Base-by-base conservation (phyloP, 257 asterid species). In the Primulina tabacum region DNA sequence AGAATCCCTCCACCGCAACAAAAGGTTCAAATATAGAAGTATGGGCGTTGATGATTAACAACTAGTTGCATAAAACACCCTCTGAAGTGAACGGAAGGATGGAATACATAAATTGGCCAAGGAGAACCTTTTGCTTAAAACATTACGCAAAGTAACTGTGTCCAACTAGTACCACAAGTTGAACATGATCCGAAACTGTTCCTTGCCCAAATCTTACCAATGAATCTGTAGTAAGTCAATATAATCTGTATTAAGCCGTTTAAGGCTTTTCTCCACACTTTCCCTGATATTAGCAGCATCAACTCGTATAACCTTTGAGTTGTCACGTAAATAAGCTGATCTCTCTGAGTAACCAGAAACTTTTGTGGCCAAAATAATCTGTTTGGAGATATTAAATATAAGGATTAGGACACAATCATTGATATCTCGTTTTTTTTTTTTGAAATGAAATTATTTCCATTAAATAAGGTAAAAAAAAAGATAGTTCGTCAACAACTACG, bases 191-290 rank as follows among this genome's bases (percentile, higher is more conserved):
- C 53, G 6, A 43, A 43, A 43, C 53, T 43, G 53, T 12, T 43
- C 53, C 17, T 43, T 35, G 12, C 53, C n/a, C 53, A 66, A 61
- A 53, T 14, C 78, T 85, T 85, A 90, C 98, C 98, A 92, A 69
- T 92, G 98, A 79, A 92, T 92, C 78, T 92, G 98, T 70, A 92
- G 96, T 63, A 92, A 81, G 83, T 92, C 97, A 58, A 92, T 92
- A 85, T 90, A 90, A 83, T 92, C 97, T 43, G 92, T 92, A 75
- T 85, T 80, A 52, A 92, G 91, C 58, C 98, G 97, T 78, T 85
- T 82, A 73, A 92, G 97, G 75, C 98, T 92, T 80, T 90, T 88
- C 76, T 88, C 98, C 57, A 92, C 96, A 75, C 98, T 92, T 81
- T 92, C 97, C 84, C 29, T 82, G 68, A 90, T 87, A 76, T 92